These are phyloP conservation scores for Ailanthus altissimus DNA, from an alignment of 345 rosid genomes.

Conservation along the genomic window DNA sequence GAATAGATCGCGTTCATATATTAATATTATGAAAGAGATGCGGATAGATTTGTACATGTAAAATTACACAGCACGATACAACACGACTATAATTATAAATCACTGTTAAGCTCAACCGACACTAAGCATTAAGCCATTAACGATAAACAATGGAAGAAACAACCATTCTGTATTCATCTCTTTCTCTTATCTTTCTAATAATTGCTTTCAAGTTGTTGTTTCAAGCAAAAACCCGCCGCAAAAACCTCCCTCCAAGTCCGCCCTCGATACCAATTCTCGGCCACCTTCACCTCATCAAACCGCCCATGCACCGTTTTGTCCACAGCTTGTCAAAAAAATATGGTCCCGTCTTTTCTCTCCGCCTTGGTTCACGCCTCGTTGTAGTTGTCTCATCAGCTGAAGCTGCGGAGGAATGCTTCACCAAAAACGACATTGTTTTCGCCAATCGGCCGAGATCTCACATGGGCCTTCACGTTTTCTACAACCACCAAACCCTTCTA, in stretches of 20 bases:
- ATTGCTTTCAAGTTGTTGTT: slow-evolving; percentile 5
- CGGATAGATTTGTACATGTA: too few species aligned
- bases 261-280: slow-evolving; percentile 38
- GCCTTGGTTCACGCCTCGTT: slow-evolving; percentile 36
- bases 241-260: slow-evolving; percentile 28
- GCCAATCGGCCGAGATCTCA: slow-evolving; percentile 43
- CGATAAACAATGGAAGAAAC: slow-evolving; percentile 9
- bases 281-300: slow-evolving; percentile 44
- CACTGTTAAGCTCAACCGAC: too few species aligned
- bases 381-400: slow-evolving; percentile 39
- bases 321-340: slow-evolving; percentile 15
- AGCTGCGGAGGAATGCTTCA: slow-evolving; percentile 54
- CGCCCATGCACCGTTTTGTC: slow-evolving; percentile 20
- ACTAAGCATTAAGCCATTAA: too few species aligned
- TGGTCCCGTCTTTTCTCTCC: slow-evolving; percentile 40
- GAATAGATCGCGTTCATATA: too few species aligned
- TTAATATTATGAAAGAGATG: too few species aligned
- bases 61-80: too few species aligned
- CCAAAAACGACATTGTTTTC: slow-evolving; percentile 46
- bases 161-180: background rate
- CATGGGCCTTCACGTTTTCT: slow-evolving; percentile 38
- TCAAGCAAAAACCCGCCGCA: slow-evolving; percentile 14
- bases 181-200: slow-evolving; percentile 14
- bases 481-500: slow-evolving; percentile 38
- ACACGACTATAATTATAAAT: too few species aligned